Conservation (phyloP, 2,329 filamentous ascomycete species). For the Cladobotryum mycophilum region DNA sequence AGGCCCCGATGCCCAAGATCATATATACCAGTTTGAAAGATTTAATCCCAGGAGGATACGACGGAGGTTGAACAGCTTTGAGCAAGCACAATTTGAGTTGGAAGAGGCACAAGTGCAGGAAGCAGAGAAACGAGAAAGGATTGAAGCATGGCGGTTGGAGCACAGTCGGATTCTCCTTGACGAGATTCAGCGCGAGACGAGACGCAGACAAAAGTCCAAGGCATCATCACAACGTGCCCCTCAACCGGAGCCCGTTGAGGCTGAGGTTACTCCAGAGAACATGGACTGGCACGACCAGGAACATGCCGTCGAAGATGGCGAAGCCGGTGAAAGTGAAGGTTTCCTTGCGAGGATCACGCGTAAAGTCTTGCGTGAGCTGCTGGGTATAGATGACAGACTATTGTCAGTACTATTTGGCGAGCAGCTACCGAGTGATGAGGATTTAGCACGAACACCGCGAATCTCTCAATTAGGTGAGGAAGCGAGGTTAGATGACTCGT, state of each 20-base stretch:
- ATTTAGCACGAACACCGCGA: conserved; percentile 42
- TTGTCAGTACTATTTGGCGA: conserved; percentile 86
- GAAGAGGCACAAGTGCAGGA: conserved; percentile 55
- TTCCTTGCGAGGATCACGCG: conserved; percentile 78
- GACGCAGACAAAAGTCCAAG: conserved; percentile 58
- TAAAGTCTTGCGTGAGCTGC: conserved; percentile 79
- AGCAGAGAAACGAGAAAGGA: conserved; percentile 70
- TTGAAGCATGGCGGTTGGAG: conserved; percentile 88
- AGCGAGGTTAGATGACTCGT: conserved; percentile 42
- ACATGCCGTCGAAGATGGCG: conserved; percentile 31
- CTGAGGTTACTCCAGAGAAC: conserved; percentile 31
- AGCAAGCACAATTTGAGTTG: conserved; percentile 43
- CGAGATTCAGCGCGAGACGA: conserved; percentile 82
- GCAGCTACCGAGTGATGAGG: conserved; percentile 51
- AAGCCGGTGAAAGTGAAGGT: conserved; percentile 50
- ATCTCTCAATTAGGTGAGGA: conserved; percentile 29
- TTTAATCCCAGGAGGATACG: conserved; percentile 67
- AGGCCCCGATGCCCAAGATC: conserved; percentile 62
- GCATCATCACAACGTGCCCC: conserved; percentile 33
- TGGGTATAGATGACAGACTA: conserved; percentile 82
- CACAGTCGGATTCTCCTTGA: conserved; percentile 81
- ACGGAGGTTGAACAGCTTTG: conserved; percentile 47
- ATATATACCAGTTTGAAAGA: conserved; percentile 82
- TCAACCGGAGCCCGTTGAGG: neutral
- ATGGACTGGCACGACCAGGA: conserved; percentile 42